Conservation (phyloP, 768 basidiomycete genomes). For the Agrocybe chaxingu region DNA sequence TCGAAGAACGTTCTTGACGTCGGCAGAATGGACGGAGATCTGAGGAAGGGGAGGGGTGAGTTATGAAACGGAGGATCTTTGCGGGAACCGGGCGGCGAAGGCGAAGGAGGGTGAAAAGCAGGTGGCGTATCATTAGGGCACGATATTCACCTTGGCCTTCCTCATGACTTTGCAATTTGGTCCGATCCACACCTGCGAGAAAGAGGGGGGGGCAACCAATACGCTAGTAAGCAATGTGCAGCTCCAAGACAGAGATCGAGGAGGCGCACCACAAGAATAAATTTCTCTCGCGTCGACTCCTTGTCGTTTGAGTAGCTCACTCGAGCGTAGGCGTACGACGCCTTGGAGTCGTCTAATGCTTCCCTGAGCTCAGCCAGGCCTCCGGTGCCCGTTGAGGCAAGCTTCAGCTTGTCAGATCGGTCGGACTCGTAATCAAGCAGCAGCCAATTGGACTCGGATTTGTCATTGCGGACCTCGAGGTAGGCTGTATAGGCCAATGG, state of each 20-base stretch:
- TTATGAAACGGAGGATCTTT: constrained; percentile 25
- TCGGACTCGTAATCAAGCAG: constrained; percentile 87
- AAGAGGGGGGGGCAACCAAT: constrained; percentile 17
- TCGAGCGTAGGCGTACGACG: constrained; percentile 82
- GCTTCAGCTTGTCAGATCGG: constrained; percentile 73
- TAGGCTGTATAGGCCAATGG: constrained; percentile 57
- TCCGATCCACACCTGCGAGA: constrained; percentile 70
- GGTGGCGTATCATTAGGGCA: constrained; percentile 22
- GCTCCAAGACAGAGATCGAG: constrained; percentile 15
- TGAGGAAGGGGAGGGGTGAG: constrained; percentile 28
- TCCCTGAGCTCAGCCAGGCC: constrained; percentile 77
- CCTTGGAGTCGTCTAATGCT: constrained; percentile 66
- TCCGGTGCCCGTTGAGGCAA: constrained; percentile 78
- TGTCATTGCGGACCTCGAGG: constrained; percentile 81
- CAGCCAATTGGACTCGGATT: constrained; percentile 86
- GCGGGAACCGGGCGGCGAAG: constrained; percentile 24
- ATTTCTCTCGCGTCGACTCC: constrained; percentile 86
- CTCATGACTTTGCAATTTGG: constrained; percentile 85
- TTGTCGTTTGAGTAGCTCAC: constrained; percentile 85
- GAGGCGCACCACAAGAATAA: constrained; percentile 62
- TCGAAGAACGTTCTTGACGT: constrained; percentile 80
- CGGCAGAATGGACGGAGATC: constrained; percentile 90
- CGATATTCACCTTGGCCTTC: constrained; percentile 71
- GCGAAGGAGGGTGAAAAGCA: constrained; percentile 8
- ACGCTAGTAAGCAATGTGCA: constrained; percentile 16